A percentile compares a stretch with the other conserved stretches of the same genome.
Conservation (phyloP, 768 basidiomycete genomes). For the Pulveroboletus sp. region DNA sequence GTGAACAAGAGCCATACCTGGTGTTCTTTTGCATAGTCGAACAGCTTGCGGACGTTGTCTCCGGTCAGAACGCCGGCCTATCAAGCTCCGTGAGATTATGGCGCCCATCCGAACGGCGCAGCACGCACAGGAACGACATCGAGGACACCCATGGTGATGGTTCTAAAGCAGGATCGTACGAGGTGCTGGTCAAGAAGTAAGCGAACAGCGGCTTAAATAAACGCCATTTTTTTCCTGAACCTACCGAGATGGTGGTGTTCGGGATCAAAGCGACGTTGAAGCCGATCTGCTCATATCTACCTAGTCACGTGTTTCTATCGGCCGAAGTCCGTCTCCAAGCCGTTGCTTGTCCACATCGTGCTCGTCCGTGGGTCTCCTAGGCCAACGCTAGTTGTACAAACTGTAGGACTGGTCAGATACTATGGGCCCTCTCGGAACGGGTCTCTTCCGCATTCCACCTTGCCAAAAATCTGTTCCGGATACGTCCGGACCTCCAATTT, state of each 20-base stretch:
- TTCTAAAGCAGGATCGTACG: constrained; percentile 6
- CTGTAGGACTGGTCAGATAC: too few relatives aligned
- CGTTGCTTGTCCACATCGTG: too few relatives aligned
- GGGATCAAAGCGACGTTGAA: background rate
- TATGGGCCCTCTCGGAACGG: too few relatives aligned
- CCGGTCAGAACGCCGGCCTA: constrained; percentile 95
- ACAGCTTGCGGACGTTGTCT: constrained; percentile 91
- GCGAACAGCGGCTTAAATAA: too few relatives aligned
- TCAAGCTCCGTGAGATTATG: constrained; percentile 6
- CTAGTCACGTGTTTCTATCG: constrained; percentile 11
- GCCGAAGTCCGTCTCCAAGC: too few relatives aligned
- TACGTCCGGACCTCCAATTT: too few relatives aligned
- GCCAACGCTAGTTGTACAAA: too few relatives aligned
- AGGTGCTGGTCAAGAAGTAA: constrained; percentile 8
- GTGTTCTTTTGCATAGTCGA: constrained; percentile 89
- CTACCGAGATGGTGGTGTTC: background rate
- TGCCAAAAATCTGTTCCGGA: too few relatives aligned
- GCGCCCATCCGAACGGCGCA: background rate
- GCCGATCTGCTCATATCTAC: constrained; percentile 1
- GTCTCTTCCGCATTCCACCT: too few relatives aligned
- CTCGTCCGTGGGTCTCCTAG: too few relatives aligned
- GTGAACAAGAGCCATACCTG: constrained; percentile 49
- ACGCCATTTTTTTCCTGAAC: too few relatives aligned
- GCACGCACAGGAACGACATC: constrained; percentile 77
- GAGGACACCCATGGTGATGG: constrained; percentile 65